Evolutionary conservation across 768 basidiomycete species (phyloP).

Genomic region (Leccinum disarticulatum): DNA sequence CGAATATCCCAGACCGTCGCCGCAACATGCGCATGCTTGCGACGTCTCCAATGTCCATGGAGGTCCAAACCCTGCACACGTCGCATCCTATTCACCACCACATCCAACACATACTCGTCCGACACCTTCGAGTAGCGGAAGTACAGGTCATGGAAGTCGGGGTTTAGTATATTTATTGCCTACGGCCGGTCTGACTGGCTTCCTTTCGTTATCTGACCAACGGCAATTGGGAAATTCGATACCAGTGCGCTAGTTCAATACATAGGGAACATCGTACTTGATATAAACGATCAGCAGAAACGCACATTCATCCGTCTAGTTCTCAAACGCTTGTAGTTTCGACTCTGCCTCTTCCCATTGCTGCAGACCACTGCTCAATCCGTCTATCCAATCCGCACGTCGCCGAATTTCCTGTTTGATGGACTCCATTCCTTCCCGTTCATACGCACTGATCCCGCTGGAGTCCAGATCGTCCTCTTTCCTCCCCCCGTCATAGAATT

Average conservation of each 20-base stretch:
- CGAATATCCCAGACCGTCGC: not conserved
- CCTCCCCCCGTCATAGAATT: conserved; percentile 23
- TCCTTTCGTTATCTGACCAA: no score
- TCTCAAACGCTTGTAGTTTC: not conserved
- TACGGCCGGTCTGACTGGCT: no score
- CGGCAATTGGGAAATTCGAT: no score
- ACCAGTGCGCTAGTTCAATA: no score
- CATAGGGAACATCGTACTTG: no score
- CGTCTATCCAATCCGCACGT: conserved; percentile 19
- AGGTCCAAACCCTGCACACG: not conserved
- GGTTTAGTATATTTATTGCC: no score
- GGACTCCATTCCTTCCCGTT: conserved; percentile 19
- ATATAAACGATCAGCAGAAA: no score
- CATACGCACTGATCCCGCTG: conserved; percentile 8
- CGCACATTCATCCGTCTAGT: not conserved
- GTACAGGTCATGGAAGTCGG: no score
- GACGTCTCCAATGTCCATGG: not conserved
- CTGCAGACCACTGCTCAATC: conserved; percentile 3
- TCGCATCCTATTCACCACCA: conserved; percentile 2
- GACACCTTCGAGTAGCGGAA: no score
- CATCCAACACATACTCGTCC: no score
- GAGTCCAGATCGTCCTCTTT: conserved; percentile 9
- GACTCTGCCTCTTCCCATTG: conserved; percentile 21
- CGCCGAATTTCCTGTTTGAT: conserved; percentile 13
- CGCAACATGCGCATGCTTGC: conserved; percentile 2